Base-by-base conservation (phyloP, 805 yeast genomes). In the Ogataea glucozyma region DNA sequence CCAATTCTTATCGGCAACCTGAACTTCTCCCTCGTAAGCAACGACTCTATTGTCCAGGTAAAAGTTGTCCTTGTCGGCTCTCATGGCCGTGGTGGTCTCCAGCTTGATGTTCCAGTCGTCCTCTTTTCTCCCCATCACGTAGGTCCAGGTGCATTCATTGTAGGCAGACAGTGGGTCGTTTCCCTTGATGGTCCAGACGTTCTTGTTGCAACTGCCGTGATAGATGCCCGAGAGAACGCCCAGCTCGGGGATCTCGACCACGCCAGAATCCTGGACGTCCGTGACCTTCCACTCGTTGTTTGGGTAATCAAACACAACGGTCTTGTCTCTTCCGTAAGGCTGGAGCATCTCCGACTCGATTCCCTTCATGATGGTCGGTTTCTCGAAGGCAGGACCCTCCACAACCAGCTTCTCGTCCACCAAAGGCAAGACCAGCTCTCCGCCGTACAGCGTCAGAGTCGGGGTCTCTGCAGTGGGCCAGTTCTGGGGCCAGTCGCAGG, bases 401-500 rank as follows among this genome's bases (percentile, higher is more conserved):
- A 47, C 49, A 18, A 47, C 42, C 2, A 44, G 37, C 2, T 44
- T 40, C 9, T 38, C 23, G 42, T 62, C 50, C 10, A 65, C 46
- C 17, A 63, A 18, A 9, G 71, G 71, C 24, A 70, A 46, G 12
- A 45, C 38, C 27, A 66, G 41, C 35, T 58, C 60, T 38, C 66
- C 69, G n/a, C 52, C 51, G 46, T 51, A 52, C 22, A 71, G 38
- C 4, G 61, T 62, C 29, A 71, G 47, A 1, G 60, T 62, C 39
- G 75, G 71, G 6, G 62, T 67, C 49, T 67, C 71, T 4, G 73
- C 62, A 0, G 66, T 55, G 21, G 77, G 76, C 76, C 76, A 72
- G 24, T 62, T 61, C 41, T 69, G 73, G 9, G 76, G 76, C 76
- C 77, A 72, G 46, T 72, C 76, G 24, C 71, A 61, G 1, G 76